Evolutionary conservation across 495 filamentous ascomycete species (phyloP).

Genomic region (Penicillium canescens): DNA sequence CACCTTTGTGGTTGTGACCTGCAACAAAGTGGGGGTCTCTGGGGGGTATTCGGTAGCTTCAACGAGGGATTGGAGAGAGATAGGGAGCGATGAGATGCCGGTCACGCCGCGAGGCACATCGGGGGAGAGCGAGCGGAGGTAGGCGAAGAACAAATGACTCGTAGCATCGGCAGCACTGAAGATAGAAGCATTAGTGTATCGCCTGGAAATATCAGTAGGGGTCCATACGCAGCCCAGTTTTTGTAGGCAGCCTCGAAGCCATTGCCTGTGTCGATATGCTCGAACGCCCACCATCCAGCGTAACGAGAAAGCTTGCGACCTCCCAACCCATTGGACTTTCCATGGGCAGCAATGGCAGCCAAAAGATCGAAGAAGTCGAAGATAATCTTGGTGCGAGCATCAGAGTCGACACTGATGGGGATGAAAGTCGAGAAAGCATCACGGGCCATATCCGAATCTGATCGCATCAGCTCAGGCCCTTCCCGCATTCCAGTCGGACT

Average conservation of each 20-base stretch:
- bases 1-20: slow-evolving; percentile 80
- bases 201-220: neutral
- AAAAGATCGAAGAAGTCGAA: slow-evolving; percentile 97
- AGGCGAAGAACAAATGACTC: slow-evolving; percentile 96
- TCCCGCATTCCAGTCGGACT: slow-evolving; percentile 7
- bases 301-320: slow-evolving; percentile 92
- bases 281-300: slow-evolving; percentile 99
- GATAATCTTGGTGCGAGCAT: slow-evolving; percentile 83
- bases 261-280: slow-evolving; percentile 75
- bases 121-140: slow-evolving; percentile 85
- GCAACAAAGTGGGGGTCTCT: slow-evolving; percentile 72
- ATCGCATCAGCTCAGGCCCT: slow-evolving; percentile 8
- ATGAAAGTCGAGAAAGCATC: slow-evolving; percentile 97
- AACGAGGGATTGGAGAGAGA: slow-evolving; percentile 85
- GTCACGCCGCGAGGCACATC: slow-evolving; percentile 66
- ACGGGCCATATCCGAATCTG: slow-evolving; percentile 88
- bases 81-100: slow-evolving; percentile 80
- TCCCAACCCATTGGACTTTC: slow-evolving; percentile 89
- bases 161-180: slow-evolving; percentile 87
- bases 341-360: slow-evolving; percentile 76
- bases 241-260: slow-evolving; percentile 97
- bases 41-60: slow-evolving; percentile 96
- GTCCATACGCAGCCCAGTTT: slow-evolving; percentile 66
- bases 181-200: slow-evolving; percentile 1
- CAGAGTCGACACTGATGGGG: slow-evolving; percentile 87